A percentile compares a stretch with the other conserved stretches of the same genome.
These are phyloP conservation scores for Casaregolazyma suthepensis DNA, from an alignment of 1,139 yeast genomes.

Conservation along the genomic window DNA sequence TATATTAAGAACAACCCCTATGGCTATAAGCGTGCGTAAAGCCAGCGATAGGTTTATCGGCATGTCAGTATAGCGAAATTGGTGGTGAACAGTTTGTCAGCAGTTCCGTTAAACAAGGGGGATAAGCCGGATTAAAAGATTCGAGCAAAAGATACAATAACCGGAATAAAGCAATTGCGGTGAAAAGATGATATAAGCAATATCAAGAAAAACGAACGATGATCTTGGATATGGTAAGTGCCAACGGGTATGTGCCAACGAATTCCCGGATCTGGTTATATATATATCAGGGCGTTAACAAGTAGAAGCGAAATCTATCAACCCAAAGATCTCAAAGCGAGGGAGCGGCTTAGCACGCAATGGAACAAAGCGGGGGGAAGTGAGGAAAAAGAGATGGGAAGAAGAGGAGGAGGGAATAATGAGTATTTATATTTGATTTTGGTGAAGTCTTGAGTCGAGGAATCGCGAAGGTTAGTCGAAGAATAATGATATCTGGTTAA, in stretches of 20 bases:
- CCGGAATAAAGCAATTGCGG: too few species aligned
- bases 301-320: not conserved
- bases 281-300: not conserved
- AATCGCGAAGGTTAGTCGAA: too few species aligned
- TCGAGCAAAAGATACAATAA: too few species aligned
- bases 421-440: too few species aligned
- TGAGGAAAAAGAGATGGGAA: not conserved
- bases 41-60: constrained; percentile 9
- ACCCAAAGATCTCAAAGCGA: not conserved
- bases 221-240: not conserved
- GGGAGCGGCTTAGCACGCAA: not conserved
- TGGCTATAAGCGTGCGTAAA: constrained; percentile 8
- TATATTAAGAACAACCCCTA: constrained; percentile 10
- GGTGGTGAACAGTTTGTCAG: not conserved
- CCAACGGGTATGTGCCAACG: not conserved
- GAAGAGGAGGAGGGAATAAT: not conserved
- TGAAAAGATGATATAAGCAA: not conserved
- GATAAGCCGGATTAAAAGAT: not conserved
- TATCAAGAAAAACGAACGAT: not conserved
- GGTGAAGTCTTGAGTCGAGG: too few species aligned
- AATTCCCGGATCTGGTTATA: not conserved
- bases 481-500: too few species aligned
- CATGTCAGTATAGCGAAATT: not conserved
- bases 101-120: not conserved
- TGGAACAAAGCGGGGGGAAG: not conserved